Evolutionary conservation across 768 basidiomycete species (phyloP).

Genomic region (Chalciporus sphaerocephalus): DNA sequence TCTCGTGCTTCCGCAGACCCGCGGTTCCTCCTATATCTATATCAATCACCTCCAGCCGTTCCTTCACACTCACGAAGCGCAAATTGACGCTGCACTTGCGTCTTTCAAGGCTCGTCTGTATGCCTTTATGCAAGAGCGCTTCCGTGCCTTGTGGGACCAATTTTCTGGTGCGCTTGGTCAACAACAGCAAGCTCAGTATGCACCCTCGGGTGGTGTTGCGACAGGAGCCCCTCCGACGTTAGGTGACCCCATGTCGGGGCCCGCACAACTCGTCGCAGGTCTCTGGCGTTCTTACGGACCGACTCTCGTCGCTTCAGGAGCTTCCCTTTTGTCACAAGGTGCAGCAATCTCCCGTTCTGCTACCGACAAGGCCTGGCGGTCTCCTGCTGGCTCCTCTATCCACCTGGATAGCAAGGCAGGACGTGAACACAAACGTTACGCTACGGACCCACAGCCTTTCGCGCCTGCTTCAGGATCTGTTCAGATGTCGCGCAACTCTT

Average conservation of each 20-base stretch:
- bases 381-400: slow-evolving; percentile 29
- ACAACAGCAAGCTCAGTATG: slow-evolving; percentile 28
- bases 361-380: slow-evolving; percentile 25
- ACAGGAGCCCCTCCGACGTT: slow-evolving; percentile 42
- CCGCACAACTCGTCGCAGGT: slow-evolving; percentile 57
- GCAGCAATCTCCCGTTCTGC: slow-evolving; percentile 38
- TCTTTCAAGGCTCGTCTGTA: slow-evolving; percentile 57
- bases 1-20: slow-evolving; percentile 85
- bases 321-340: slow-evolving; percentile 55
- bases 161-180: slow-evolving; percentile 48
- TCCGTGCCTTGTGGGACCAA: slow-evolving; percentile 64
- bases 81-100: slow-evolving; percentile 80
- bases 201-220: slow-evolving; percentile 16
- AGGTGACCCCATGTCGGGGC: slow-evolving; percentile 55
- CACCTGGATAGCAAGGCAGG: slow-evolving; percentile 29
- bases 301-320: slow-evolving; percentile 60
- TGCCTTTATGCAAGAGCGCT: slow-evolving; percentile 58
- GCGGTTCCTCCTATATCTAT: slow-evolving; percentile 85
- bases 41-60: slow-evolving; percentile 73
- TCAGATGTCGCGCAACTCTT: slow-evolving; percentile 35
- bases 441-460: slow-evolving; percentile 49
- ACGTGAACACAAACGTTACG: slow-evolving; percentile 45
- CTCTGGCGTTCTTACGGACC: slow-evolving; percentile 83
- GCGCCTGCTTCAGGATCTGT: slow-evolving; percentile 32
- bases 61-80: slow-evolving; percentile 73